Percentiles rank a stretch among this genome's conserved stretches.
Conservation (phyloP, 2,329 filamentous ascomycete genomes). For the Aureobasidium namibiae region DNA sequence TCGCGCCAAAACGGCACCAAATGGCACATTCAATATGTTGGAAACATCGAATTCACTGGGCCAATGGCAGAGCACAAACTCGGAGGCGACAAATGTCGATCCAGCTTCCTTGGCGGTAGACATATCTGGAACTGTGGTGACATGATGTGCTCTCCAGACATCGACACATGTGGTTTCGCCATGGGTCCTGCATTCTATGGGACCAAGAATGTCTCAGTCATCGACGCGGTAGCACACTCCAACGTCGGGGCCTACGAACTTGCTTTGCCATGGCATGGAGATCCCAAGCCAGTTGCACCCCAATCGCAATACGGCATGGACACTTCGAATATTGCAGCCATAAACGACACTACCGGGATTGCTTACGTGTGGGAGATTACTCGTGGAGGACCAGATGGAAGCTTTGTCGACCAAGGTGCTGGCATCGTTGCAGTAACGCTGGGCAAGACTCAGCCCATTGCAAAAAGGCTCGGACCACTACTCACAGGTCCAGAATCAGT, state of each 20-base stretch:
- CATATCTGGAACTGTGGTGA: slow-evolving; percentile 13
- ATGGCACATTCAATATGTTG: slow-evolving; percentile 7
- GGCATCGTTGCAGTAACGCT: slow-evolving; percentile 7
- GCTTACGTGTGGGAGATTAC: slow-evolving; percentile 13
- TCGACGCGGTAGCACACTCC: neutral
- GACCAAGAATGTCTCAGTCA: neutral
- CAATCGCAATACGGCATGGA: slow-evolving; percentile 12
- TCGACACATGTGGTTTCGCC: neutral
- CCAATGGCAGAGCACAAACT: neutral
- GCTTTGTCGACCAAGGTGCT: neutral
- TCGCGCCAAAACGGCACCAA: neutral
- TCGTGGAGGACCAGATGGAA: neutral
- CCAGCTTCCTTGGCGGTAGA: neutral
- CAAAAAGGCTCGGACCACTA: slow-evolving; percentile 2
- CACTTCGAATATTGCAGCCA: neutral
- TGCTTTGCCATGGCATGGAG: slow-evolving; percentile 4
- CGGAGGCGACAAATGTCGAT: slow-evolving; percentile 12
- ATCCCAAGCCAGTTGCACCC: neutral
- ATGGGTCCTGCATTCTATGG: slow-evolving; percentile 13
- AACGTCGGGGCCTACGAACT: neutral
- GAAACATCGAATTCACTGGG: slow-evolving; percentile 2
- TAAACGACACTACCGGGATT: slow-evolving; percentile 8
- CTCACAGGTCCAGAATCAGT: neutral
- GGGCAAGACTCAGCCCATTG: slow-evolving; percentile 8
- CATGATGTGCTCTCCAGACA: neutral